A percentile compares a stretch with the other conserved stretches of the same genome.
Conservation (phyloP, 1,284 basidiomycete species). For the Agaricales sp. region DNA sequence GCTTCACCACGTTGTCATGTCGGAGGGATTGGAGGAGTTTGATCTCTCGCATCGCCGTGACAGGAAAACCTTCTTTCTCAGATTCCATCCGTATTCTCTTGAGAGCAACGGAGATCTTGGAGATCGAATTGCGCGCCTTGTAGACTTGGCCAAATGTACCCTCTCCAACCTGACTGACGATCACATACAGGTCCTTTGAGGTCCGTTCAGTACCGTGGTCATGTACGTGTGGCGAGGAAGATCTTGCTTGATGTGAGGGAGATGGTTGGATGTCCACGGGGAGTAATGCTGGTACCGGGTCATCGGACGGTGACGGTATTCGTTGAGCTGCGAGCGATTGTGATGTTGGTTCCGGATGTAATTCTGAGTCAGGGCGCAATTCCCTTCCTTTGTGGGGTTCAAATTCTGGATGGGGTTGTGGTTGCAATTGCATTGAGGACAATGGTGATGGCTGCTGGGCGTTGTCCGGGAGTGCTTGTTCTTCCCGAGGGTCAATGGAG, state of each 20-base stretch:
- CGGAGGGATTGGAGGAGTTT: slow-evolving; percentile 89
- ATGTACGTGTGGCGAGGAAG: slow-evolving; percentile 11
- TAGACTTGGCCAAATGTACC: slow-evolving; percentile 99
- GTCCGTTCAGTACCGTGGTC: slow-evolving; percentile 10
- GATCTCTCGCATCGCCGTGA: slow-evolving; percentile 98
- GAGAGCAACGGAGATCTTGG: slow-evolving; percentile 75
- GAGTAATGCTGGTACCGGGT: neutral
- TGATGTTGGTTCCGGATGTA: too few species aligned
- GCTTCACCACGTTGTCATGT: slow-evolving; percentile 82
- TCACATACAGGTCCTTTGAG: slow-evolving; percentile 68
- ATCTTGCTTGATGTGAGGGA: neutral
- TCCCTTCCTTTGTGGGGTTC: too few species aligned
- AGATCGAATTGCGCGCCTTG: slow-evolving; percentile 83
- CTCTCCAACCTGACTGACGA: slow-evolving; percentile 92
- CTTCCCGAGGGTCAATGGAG: neutral
- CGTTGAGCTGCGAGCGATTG: neutral
- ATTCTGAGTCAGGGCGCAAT: too few species aligned
- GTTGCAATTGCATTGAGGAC: too few species aligned
- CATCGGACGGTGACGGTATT: neutral
- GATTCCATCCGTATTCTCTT: slow-evolving; percentile 98
- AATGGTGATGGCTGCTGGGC: neutral
- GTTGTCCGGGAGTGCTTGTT: neutral
- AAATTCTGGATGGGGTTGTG: too few species aligned
- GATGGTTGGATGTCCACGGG: neutral
- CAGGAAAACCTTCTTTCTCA: slow-evolving; percentile 96